Conservation (phyloP, 2,329 filamentous ascomycete species). For the Atkinsonella hypoxylon region DNA sequence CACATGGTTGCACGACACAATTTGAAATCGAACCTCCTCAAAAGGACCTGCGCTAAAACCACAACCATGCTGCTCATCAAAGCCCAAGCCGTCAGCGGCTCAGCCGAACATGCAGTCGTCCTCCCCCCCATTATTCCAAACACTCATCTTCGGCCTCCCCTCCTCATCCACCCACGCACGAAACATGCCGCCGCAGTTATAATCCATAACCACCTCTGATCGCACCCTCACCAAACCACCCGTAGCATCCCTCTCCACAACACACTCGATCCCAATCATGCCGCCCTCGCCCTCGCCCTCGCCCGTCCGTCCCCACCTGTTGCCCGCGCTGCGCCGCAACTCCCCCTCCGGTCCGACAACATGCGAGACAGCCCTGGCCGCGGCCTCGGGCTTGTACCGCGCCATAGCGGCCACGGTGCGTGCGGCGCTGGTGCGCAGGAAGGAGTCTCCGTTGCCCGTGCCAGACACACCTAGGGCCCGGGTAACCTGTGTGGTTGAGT, state of each 20-base stretch:
- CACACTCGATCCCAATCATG: slow-evolving; percentile 68
- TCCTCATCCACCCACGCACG: slow-evolving; percentile 60
- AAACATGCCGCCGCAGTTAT: slow-evolving; percentile 83
- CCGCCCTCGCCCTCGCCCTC: slow-evolving; percentile 77
- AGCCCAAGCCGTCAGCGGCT: no score
- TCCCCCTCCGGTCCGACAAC: slow-evolving; percentile 63
- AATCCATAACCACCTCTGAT: slow-evolving; percentile 57
- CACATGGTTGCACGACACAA: no score
- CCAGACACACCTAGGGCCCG: slow-evolving; percentile 54
- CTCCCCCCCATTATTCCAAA: slow-evolving; percentile 20
- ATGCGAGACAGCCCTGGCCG: slow-evolving; percentile 46
- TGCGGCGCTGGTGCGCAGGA: slow-evolving; percentile 59
- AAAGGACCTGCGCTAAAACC: no score
- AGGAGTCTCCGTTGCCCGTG: slow-evolving; percentile 83
- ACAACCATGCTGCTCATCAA: no score
- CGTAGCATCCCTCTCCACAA: slow-evolving; percentile 30
- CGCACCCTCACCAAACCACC: slow-evolving; percentile 28
- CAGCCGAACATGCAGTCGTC: slow-evolving; percentile 6
- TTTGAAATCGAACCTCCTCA: no score
- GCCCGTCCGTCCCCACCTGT: slow-evolving; percentile 59
- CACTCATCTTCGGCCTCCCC: slow-evolving; percentile 41
- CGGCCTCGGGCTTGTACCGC: slow-evolving; percentile 43
- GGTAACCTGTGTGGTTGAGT: slow-evolving; percentile 6
- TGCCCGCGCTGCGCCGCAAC: slow-evolving; percentile 60
- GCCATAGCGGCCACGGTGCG: slow-evolving; percentile 64